A percentile compares a stretch with the other conserved stretches of the same genome.
Conservation (phyloP, 306 rosid species). For the Hippophae tibetana region DNA sequence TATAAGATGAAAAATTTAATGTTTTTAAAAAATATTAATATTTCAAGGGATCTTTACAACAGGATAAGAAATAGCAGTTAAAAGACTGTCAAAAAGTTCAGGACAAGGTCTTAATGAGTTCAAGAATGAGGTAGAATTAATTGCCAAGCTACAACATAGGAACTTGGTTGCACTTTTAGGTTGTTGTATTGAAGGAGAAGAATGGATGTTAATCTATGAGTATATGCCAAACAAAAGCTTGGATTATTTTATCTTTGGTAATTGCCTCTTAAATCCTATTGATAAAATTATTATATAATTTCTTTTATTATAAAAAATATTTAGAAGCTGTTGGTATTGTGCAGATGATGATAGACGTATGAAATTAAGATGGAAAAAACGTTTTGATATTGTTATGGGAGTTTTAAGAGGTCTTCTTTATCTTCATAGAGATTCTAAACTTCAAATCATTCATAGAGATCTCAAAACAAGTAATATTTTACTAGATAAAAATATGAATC, state of each 20-base stretch:
- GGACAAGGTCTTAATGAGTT: constrained; percentile 26
- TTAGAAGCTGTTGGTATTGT: background rate
- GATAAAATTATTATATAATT: background rate
- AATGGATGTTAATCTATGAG: constrained; percentile 32
- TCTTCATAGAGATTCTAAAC: constrained; percentile 15
- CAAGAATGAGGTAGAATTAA: constrained; percentile 23
- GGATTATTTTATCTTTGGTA: constrained; percentile 39
- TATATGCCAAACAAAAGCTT: constrained; percentile 37
- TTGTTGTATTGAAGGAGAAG: constrained; percentile 25
- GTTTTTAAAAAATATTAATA: background rate
- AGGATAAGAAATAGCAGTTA: constrained; percentile 12
- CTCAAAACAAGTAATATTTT: constrained; percentile 15
- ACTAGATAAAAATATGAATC: constrained; percentile 6
- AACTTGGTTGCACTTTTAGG: constrained; percentile 35
- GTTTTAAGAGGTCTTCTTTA: constrained; percentile 18
- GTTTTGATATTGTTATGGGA: constrained; percentile 5
- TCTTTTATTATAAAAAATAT: background rate
- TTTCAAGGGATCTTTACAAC: constrained; percentile 3
- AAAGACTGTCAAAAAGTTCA: constrained; percentile 17
- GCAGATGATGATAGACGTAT: constrained; percentile 7
- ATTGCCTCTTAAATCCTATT: too few relatives aligned
- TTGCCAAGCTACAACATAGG: constrained; percentile 28
- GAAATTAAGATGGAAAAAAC: background rate
- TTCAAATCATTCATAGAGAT: constrained; percentile 17
- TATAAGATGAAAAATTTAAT: background rate